Base-by-base conservation (phyloP, 1,284 basidiomycete species). In the Hemileia vastatrix region DNA sequence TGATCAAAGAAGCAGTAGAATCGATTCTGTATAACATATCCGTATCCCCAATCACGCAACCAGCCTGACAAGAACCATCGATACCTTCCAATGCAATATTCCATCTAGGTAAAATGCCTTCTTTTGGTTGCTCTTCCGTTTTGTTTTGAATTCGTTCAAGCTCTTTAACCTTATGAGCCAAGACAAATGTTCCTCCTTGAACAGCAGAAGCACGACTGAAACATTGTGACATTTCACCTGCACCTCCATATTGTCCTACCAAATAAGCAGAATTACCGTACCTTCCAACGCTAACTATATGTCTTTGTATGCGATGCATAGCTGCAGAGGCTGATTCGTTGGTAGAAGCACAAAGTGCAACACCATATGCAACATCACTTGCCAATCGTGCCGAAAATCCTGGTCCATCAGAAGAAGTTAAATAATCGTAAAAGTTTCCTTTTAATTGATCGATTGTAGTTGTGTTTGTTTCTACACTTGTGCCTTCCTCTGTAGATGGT, bases 181-280 rank as follows among this genome's bases (percentile, higher is more conserved):
- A 82, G 64, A 95, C 86, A 73, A 94, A 94, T 1, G 86, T 86
- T 0, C 83, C 86, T 6, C 90, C 90, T 66, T 83, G 82, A 4
- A 95, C 91, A 2, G 92, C 91, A 36, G 87, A 83, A 4, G 86
- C 83, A 77, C 80, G 73, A 76, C 91, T 94, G 74, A 93, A 96
- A 0, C 90, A 91, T 76, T 95, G 91, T 0, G 87, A 82, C n/a
- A 94, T 84, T 72, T 95, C 92, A 2, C 92, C 91, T 0, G 86
- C 80, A 2, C 92, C 90, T 31, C 94, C 94, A 73, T 96, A 97
- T 70, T 96, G 92, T 0, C 90, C 90, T 3, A 97, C 82, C 13
- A 98, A 82, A 77, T 93, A 97, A 0, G 94, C 85, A 0, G 89
- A 90, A 8, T 87, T 78, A 4, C 94, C 94, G 72, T 95, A 97